Percentiles rank a stretch among this genome's conserved stretches.
phyloP scores from a whole-genome alignment of 176 grass and related monocot species.

The Phoenix roebelenii region DNA sequence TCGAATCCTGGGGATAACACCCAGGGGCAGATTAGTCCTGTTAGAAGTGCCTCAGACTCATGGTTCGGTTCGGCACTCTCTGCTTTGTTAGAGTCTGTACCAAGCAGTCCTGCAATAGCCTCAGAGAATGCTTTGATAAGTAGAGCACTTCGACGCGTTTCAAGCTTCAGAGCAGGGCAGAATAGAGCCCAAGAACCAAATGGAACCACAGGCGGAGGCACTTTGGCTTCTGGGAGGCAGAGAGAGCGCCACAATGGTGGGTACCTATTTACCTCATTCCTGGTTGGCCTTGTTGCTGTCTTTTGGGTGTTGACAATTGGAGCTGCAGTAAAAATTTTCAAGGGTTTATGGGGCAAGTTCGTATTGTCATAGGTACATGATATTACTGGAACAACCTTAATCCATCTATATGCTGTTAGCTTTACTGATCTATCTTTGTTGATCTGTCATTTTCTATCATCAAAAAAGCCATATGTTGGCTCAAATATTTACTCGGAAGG shows the following conservation, averaged over 20 bases:
- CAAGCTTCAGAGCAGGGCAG: slow-evolving; percentile 68
- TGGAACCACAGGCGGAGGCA: slow-evolving; percentile 21
- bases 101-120: slow-evolving; percentile 70
- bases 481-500: too few species aligned
- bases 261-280: slow-evolving; percentile 44
- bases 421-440: too few species aligned
- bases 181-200: slow-evolving; percentile 2
- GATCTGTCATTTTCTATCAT: too few species aligned
- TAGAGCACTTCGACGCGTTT: slow-evolving; percentile 60
- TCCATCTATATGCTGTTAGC: too few species aligned
- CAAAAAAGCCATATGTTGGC: too few species aligned
- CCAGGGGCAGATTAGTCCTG: slow-evolving; percentile 13
- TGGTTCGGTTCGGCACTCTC: slow-evolving; percentile 56
- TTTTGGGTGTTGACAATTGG: slow-evolving; percentile 57
- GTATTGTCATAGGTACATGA: too few species aligned
- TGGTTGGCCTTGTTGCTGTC: slow-evolving; percentile 53
- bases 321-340: slow-evolving; percentile 40
- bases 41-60: slow-evolving; percentile 27
- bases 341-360: slow-evolving; percentile 38
- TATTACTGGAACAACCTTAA: too few species aligned
- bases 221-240: slow-evolving; percentile 21
- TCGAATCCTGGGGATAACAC: slow-evolving; percentile 13
- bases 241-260: slow-evolving; percentile 21
- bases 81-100: slow-evolving; percentile 59
- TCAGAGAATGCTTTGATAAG: slow-evolving; percentile 59